These are phyloP conservation scores for Pilaira anomala DNA, from an alignment of 192 early-diverging fungal species.

Conservation along the genomic window DNA sequence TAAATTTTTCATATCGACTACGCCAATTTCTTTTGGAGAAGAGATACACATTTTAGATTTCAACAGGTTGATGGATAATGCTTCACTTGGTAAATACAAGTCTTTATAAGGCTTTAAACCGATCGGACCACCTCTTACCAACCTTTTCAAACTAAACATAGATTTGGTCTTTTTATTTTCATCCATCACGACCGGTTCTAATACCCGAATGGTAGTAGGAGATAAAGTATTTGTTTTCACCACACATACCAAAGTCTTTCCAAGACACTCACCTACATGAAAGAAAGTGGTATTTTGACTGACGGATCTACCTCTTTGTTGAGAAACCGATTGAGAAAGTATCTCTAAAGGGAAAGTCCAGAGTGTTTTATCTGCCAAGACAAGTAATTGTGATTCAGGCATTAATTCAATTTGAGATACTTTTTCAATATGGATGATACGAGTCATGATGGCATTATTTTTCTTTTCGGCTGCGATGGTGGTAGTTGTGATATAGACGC, in stretches of 20 bases:
- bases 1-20: conserved; percentile 84
- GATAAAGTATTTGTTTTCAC: conserved; percentile 29
- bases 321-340: conserved; percentile 36
- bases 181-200: conserved; percentile 16
- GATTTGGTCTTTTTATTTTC: conserved; percentile 31
- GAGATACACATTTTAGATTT: conserved; percentile 86
- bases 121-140: conserved; percentile 14
- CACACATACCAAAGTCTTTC: conserved; percentile 26
- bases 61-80: conserved; percentile 80
- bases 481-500: conserved; percentile 59
- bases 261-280: conserved; percentile 31
- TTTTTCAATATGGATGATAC: conserved; percentile 70
- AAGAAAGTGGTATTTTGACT: conserved; percentile 32
- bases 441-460: not conserved
- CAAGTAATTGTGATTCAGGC: conserved; percentile 70
- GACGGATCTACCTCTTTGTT: conserved; percentile 32
- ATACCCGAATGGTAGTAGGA: conserved; percentile 24
- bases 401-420: conserved; percentile 84
- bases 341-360: conserved; percentile 54
- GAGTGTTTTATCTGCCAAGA: conserved; percentile 75
- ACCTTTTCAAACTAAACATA: conserved; percentile 17
- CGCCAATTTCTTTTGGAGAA: conserved; percentile 87
- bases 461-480: not conserved
- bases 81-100: conserved; percentile 89
- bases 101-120: conserved; percentile 50